Evolutionary conservation across 805 yeast genomes (phyloP).

Genomic region (Blastobotrys chiropterorum): DNA sequence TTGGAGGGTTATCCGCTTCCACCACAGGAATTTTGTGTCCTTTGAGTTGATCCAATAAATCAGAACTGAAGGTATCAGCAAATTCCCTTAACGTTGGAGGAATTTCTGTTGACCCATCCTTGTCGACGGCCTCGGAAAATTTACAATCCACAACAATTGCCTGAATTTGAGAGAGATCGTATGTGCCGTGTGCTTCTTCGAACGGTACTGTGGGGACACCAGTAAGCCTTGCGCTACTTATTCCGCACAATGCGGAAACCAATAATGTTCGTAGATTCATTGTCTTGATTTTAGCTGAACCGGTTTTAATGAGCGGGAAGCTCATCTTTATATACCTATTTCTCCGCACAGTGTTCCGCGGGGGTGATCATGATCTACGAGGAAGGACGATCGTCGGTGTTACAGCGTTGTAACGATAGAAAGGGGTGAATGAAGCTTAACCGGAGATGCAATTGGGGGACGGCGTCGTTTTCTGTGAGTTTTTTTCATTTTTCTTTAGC

Average conservation of each 20-base stretch:
- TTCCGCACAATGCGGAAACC: neutral
- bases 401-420: too few relatives aligned
- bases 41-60: neutral
- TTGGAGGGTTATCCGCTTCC: neutral
- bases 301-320: too few relatives aligned
- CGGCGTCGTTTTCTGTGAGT: too few relatives aligned
- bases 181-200: neutral
- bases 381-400: too few relatives aligned
- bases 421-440: too few relatives aligned
- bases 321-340: neutral
- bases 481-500: too few relatives aligned
- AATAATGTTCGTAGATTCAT: neutral
- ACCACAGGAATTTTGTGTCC: neutral
- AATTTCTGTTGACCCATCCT: conserved; percentile 7
- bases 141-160: neutral
- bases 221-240: neutral
- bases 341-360: neutral
- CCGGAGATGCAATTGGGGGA: too few relatives aligned
- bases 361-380: too few relatives aligned
- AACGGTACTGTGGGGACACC: conserved; percentile 1
- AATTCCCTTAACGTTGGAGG: conserved; percentile 19
- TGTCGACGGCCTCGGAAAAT: neutral
- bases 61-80: conserved; percentile 19
- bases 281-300: neutral
- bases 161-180: neutral